phyloP scores from a whole-genome alignment of 805 yeast genomes.

The Schwanniomyces vanrijiae region DNA sequence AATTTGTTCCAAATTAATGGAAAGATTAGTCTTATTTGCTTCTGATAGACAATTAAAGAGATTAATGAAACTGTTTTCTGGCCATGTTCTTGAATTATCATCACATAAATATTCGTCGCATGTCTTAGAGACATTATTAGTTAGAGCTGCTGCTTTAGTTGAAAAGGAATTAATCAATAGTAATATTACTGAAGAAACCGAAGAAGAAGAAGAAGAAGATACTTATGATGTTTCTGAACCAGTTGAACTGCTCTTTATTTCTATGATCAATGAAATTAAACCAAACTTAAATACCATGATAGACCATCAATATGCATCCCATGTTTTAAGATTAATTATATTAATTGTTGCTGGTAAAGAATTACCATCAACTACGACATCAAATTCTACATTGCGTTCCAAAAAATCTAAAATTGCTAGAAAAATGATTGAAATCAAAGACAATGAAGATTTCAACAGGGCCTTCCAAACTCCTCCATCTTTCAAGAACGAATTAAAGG shows the following conservation, averaged over 20 bases:
- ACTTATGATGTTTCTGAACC: constrained; percentile 44
- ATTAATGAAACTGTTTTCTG: constrained; percentile 64
- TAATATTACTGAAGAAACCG: constrained; percentile 33
- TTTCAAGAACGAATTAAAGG: constrained; percentile 60
- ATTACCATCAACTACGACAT: constrained; percentile 68
- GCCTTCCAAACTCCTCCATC: constrained; percentile 69
- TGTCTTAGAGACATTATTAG: constrained; percentile 82
- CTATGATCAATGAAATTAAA: constrained; percentile 65
- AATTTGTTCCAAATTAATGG: constrained; percentile 90
- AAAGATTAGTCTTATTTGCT: constrained; percentile 73
- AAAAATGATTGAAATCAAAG: constrained; percentile 87
- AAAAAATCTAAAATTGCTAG: constrained; percentile 86
- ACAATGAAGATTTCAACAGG: constrained; percentile 66
- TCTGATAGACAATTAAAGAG: constrained; percentile 63
- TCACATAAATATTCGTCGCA: constrained; percentile 93
- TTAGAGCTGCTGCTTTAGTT: constrained; percentile 68
- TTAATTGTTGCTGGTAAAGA: constrained; percentile 75
- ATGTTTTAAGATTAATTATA: constrained; percentile 72
- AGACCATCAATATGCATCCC: constrained; percentile 82
- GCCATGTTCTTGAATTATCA: constrained; percentile 74
- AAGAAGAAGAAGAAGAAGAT: constrained; percentile 30
- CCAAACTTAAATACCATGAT: constrained; percentile 62
- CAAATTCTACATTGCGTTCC: constrained; percentile 74
- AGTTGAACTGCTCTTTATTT: constrained; percentile 65
- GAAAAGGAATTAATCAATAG: constrained; percentile 65